Evolutionary conservation across 306 rosid species (phyloP).

Genomic region (Pyrus pyrifolia): DNA sequence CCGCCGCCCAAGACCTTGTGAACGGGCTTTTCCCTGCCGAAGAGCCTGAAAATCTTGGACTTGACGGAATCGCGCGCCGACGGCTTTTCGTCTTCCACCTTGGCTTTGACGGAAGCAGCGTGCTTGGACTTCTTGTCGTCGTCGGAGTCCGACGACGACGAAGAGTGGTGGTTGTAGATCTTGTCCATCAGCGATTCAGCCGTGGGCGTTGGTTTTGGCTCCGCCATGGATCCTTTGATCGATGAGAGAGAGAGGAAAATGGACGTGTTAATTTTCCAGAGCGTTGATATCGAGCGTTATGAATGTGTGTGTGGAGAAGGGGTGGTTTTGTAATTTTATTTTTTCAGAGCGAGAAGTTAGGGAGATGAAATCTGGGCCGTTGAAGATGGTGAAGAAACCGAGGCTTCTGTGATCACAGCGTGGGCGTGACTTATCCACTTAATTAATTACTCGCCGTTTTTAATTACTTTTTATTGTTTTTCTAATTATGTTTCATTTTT

Average conservation of each 20-base stretch:
- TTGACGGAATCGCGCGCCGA: slow-evolving; percentile 13
- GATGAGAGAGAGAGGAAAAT: slow-evolving; percentile 3
- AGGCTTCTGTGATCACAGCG: not conserved
- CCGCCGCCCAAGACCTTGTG: slow-evolving; percentile 82
- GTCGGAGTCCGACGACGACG: slow-evolving; percentile 37
- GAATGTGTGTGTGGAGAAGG: not conserved
- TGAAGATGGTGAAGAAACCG: not conserved
- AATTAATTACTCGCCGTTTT: not conserved
- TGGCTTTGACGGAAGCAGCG: slow-evolving; percentile 15
- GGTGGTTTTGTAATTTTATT: not conserved
- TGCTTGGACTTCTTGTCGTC: slow-evolving; percentile 18
- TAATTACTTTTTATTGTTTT: not conserved
- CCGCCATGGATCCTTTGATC: slow-evolving; percentile 34
- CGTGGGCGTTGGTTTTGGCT: not conserved
- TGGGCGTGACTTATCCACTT: not conserved
- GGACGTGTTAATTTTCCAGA: not conserved
- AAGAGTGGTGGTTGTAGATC: slow-evolving; percentile 30
- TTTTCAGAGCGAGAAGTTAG: slow-evolving; percentile 3
- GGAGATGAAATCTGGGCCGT: slow-evolving; percentile 26
- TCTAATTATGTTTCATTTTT: not conserved
- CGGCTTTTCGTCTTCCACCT: slow-evolving; percentile 18
- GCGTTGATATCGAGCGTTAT: not conserved
- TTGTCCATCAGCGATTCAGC: slow-evolving; percentile 37
- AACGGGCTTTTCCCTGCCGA: slow-evolving; percentile 74
- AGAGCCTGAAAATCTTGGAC: slow-evolving; percentile 50